A percentile compares a stretch with the other conserved stretches of the same genome.
Conservation (phyloP, 305 asterid genomes). For the Solanum aculeatissimum region DNA sequence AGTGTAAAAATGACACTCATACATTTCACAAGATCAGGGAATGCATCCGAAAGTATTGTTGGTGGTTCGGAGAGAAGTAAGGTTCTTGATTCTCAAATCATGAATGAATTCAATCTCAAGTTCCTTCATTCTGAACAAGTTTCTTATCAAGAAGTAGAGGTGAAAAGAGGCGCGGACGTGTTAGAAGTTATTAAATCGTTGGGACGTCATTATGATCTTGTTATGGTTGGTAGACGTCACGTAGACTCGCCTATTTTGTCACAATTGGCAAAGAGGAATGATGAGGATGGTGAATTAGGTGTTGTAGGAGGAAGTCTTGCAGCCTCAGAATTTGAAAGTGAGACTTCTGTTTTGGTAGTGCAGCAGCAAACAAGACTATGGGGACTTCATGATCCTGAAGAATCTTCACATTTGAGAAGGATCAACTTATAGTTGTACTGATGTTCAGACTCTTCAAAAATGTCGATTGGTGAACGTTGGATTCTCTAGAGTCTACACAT, state of each 20-base stretch:
- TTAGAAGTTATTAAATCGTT: constrained; percentile 22
- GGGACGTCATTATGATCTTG: constrained; percentile 25
- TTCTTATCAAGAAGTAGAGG: constrained; percentile 26
- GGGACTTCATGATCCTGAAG: constrained; percentile 65
- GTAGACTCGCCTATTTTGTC: constrained; percentile 29
- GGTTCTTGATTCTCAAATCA: constrained; percentile 35
- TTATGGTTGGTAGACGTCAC: constrained; percentile 51
- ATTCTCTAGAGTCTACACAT: constrained; percentile 59
- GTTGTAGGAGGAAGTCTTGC: constrained; percentile 41
- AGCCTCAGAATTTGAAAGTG: constrained; percentile 27
- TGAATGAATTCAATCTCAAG: constrained; percentile 19
- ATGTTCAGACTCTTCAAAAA: no score
- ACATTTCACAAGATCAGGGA: constrained; percentile 11
- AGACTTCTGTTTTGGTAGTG: constrained; percentile 41
- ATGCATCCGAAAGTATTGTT: constrained; percentile 13
- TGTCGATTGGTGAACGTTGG: background rate
- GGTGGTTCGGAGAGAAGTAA: constrained; percentile 51
- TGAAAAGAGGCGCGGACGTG: constrained; percentile 35
- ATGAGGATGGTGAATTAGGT: constrained; percentile 42
- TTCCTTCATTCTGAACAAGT: constrained; percentile 14
- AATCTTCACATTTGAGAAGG: constrained; percentile 56
- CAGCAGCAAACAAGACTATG: constrained; percentile 66
- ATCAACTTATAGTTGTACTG: background rate
- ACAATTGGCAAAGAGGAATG: constrained; percentile 28
- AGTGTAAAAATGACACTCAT: constrained; percentile 24